phyloP scores from a whole-genome alignment of 2,329 filamentous ascomycete species.

The Alternaria postmessia region DNA sequence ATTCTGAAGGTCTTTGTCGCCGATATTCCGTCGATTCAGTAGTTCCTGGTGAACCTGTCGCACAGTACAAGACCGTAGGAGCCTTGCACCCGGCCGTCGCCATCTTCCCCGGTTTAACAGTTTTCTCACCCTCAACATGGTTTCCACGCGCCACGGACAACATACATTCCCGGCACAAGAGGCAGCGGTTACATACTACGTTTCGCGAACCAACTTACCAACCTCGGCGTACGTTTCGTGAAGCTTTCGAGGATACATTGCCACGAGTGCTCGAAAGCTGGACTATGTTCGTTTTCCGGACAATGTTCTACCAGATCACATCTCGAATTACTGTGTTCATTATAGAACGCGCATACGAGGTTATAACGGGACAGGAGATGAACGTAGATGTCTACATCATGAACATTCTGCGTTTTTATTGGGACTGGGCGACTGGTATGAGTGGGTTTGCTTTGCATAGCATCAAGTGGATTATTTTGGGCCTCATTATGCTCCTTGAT shows the following conservation, averaged over 20 bases:
- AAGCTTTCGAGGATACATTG: not conserved
- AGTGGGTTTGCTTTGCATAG: not conserved
- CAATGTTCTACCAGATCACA: not conserved
- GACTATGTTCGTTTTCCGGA: not conserved
- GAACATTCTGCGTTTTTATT: not conserved
- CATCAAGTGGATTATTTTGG: not conserved
- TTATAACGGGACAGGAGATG: not conserved
- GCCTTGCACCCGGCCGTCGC: not conserved
- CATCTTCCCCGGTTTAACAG: not conserved
- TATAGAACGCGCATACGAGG: not conserved
- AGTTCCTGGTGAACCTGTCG: not conserved
- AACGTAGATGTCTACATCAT: not conserved
- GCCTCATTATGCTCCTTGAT: not conserved
- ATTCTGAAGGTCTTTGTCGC: not conserved
- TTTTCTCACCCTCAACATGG: not conserved
- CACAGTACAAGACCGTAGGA: not conserved
- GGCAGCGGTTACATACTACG: not conserved
- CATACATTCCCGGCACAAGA: not conserved
- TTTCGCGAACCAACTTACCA: not conserved
- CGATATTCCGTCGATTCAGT: not conserved
- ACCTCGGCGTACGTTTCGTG: constrained; percentile 1
- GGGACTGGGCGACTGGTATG: not conserved
- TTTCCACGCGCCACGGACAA: not conserved
- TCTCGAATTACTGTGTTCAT: not conserved
- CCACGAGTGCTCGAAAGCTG: not conserved